Evolutionary conservation across 345 rosid genomes (phyloP), one percentile per base, ranked within the genome.

Genomic region (Gossypium arboreum): DNA sequence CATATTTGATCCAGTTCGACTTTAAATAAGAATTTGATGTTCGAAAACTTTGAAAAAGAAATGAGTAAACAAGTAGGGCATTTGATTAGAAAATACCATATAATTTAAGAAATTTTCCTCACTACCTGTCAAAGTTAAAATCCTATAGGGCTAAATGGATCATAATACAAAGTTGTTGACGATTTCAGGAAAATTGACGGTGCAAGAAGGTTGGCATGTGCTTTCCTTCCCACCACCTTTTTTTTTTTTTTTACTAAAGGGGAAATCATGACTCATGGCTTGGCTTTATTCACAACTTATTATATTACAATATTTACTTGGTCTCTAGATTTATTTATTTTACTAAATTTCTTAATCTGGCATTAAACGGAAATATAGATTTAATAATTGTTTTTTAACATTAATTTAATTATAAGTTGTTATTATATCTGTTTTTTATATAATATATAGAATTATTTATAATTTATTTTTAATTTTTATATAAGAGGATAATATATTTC

Each of bases 131-230:
- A 15, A n/a, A 17, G 17, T 8, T 4, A 13, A 34, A 62, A 29
- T 24, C 39, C 67, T 3, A 62, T 29, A 7, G 47, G 47, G 13
- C 68, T 34, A 4, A 61, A 62, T 7, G 20, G 47, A 63, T 39
- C 24, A 34, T 16, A 34, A 12, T 41, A 17, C 25, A 64, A 64
- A 64, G 50, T 50, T 56, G 57, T 65, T 74, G 80, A 71, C n/a
- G n/a, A 45, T 68, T 22, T 34, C 41, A 34, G 16, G 29, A 12
- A 74, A 77, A 64, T 71, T 58, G 81, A 77, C 83, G 66, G n/a
- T 47, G 50, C 79, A 80, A 77, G 73, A 72, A 74, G 81, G 86
- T 11, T 55, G 52, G 83, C 89, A 81, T 80, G 79, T 82, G 89
- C 82, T 77, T 80, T 84, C 82, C 82, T 77, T 80, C 79, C 80